These are phyloP conservation scores for Limonium bicolor DNA, from an alignment of 148 eudicot genomes.

Conservation along the genomic window DNA sequence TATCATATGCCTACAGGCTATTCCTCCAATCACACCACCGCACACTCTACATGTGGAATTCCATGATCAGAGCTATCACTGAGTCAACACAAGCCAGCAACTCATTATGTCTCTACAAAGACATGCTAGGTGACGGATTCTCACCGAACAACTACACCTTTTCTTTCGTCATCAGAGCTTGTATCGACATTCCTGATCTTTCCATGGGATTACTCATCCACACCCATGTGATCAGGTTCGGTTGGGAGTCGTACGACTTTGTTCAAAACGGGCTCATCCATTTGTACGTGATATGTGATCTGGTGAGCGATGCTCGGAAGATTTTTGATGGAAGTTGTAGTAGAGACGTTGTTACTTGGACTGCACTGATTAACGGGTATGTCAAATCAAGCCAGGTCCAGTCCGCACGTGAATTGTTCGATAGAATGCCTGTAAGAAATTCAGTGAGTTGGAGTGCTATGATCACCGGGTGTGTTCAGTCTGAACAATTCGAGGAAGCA, in stretches of 20 bases:
- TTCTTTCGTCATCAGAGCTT: constrained; percentile 45
- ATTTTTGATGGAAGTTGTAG: constrained; percentile 27
- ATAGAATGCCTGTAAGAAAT: constrained; percentile 63
- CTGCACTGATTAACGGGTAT: constrained; percentile 60
- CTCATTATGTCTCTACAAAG: constrained; percentile 25
- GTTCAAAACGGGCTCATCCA: constrained; percentile 72
- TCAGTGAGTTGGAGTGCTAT: constrained; percentile 56
- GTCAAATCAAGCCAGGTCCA: constrained; percentile 27
- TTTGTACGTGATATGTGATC: constrained; percentile 34
- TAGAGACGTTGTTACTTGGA: constrained; percentile 64
- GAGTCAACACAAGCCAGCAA: constrained; percentile 16
- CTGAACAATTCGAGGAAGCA: constrained; percentile 41
- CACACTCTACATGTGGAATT: constrained; percentile 43
- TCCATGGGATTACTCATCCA: constrained; percentile 32
- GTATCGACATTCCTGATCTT: constrained; percentile 23
- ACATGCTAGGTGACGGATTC: constrained; percentile 26
- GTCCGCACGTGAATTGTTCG: constrained; percentile 47
- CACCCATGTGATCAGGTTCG: constrained; percentile 30
- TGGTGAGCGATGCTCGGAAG: constrained; percentile 19
- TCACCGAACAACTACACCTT: constrained; percentile 59
- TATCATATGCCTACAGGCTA: constrained; percentile 24
- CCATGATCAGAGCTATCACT: constrained; percentile 26
- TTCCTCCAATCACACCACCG: constrained; percentile 26
- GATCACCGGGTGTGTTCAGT: constrained; percentile 46
- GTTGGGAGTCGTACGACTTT: constrained; percentile 73